phyloP scores from a whole-genome alignment of 805 yeast genomes.

The Candida golubevii region DNA sequence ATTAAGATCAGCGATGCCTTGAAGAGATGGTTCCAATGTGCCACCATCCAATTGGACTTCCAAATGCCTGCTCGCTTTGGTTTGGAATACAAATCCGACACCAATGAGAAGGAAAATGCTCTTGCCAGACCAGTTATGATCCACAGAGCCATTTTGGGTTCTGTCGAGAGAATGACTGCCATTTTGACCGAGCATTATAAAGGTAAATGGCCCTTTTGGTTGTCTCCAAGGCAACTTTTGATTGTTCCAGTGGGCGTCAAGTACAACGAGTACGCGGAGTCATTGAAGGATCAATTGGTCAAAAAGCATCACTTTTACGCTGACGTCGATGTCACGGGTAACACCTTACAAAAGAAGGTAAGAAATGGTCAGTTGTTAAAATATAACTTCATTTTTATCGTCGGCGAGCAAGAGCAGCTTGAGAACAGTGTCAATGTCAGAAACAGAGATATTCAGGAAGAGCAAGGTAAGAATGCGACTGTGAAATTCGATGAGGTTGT shows the following conservation, averaged over 20 bases:
- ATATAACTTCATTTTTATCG: constrained; percentile 93
- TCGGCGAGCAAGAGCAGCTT: constrained; percentile 90
- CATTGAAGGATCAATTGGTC: constrained; percentile 60
- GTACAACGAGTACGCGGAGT: constrained; percentile 84
- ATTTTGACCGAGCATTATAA: constrained; percentile 96
- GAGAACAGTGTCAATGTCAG: constrained; percentile 85
- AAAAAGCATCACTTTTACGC: constrained; percentile 79
- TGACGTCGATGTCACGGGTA: constrained; percentile 90
- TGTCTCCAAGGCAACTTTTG: constrained; percentile 96
- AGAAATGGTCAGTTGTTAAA: constrained; percentile 93
- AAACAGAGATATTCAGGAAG: constrained; percentile 89
- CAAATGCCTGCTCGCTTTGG: constrained; percentile 94
- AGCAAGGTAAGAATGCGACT: constrained; percentile 90
- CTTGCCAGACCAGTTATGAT: constrained; percentile 94
- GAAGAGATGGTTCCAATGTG: constrained; percentile 98
- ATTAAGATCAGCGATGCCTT: constrained; percentile 92
- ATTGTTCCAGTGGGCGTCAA: constrained; percentile 97
- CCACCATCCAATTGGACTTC: constrained; percentile 97
- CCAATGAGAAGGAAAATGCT: constrained; percentile 52
- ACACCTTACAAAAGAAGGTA: constrained; percentile 96
- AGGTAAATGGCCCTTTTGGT: constrained; percentile 99
- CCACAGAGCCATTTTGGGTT: constrained; percentile 97
- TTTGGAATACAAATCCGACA: constrained; percentile 70
- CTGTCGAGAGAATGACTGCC: constrained; percentile 99
- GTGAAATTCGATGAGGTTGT: constrained; percentile 70